These are phyloP conservation scores for Naganishia onofrii DNA, from an alignment of 768 basidiomycete genomes.

Conservation along the genomic window DNA sequence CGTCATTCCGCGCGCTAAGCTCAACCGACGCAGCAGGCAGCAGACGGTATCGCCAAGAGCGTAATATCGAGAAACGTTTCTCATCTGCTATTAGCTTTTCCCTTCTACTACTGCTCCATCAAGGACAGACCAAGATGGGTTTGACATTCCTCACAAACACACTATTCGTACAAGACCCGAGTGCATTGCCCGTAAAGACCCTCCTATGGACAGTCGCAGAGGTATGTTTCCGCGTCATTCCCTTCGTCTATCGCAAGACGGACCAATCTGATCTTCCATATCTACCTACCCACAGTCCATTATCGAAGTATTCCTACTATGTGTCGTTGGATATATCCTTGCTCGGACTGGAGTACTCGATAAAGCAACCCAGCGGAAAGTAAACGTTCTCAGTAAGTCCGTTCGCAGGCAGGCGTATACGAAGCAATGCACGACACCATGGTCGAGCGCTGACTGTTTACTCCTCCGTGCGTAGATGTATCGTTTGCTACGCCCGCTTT, in stretches of 20 bases:
- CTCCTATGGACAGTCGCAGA: constrained; percentile 16
- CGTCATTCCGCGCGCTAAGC: too few species aligned
- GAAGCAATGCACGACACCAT: too few species aligned
- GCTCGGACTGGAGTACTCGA: constrained; percentile 78
- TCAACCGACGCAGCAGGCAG: too few species aligned
- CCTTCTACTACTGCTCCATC: too few species aligned
- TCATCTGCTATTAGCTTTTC: too few species aligned
- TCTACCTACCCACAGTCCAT: constrained; percentile 63
- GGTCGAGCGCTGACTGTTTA: too few species aligned
- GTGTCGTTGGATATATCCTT: constrained; percentile 71
- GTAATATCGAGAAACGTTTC: too few species aligned
- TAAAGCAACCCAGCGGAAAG: constrained; percentile 68
- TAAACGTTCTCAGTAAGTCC: constrained; percentile 58
- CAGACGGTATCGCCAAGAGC: too few species aligned
- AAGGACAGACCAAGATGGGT: not conserved
- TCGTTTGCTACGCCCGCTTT: constrained; percentile 72
- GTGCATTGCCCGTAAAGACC: not conserved
- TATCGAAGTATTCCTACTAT: constrained; percentile 80
- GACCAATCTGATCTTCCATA: not conserved
- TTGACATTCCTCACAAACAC: not conserved
- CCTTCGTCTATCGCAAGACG: not conserved
- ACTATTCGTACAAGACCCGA: not conserved
- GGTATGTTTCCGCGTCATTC: not conserved
- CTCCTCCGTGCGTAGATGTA: constrained; percentile 60
- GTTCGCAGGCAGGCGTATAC: not conserved